Evolutionary conservation across 768 basidiomycete genomes (phyloP).

Genomic region (Lepiota brunneoincarnata): DNA sequence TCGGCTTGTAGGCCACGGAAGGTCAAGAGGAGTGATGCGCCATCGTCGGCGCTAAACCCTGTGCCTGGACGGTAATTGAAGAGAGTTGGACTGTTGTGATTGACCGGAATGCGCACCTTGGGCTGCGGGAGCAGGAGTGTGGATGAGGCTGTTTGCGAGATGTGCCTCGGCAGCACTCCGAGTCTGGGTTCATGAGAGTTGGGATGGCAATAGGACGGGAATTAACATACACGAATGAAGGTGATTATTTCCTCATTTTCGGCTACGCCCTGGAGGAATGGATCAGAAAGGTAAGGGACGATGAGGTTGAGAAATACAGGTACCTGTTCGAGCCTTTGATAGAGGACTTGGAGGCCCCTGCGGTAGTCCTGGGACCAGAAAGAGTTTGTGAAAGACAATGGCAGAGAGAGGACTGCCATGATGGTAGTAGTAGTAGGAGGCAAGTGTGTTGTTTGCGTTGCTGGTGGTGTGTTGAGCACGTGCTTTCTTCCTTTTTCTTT

Average conservation of each 20-base stretch:
- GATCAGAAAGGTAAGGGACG: slow-evolving; percentile 17
- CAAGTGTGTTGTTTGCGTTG: background rate
- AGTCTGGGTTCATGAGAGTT: slow-evolving; percentile 44
- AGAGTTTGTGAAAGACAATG: slow-evolving; percentile 86
- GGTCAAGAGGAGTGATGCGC: slow-evolving; percentile 76
- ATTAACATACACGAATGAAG: slow-evolving; percentile 72
- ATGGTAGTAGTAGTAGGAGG: slow-evolving; percentile 11
- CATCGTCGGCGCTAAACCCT: slow-evolving; percentile 79
- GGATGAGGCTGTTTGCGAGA: slow-evolving; percentile 56
- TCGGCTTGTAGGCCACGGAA: slow-evolving; percentile 81
- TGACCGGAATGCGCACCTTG: slow-evolving; percentile 35
- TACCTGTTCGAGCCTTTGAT: slow-evolving; percentile 76
- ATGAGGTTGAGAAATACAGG: slow-evolving; percentile 16
- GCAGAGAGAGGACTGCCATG: slow-evolving; percentile 89
- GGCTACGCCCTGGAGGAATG: slow-evolving; percentile 58
- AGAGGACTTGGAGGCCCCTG: slow-evolving; percentile 76
- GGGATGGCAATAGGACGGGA: background rate
- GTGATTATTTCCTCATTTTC: slow-evolving; percentile 84
- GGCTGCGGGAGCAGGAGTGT: slow-evolving; percentile 44
- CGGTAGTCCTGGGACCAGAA: slow-evolving; percentile 95
- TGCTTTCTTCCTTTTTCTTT: slow-evolving; percentile 2
- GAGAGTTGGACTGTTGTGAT: slow-evolving; percentile 2
- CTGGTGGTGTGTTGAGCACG: slow-evolving; percentile 17
- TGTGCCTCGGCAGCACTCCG: slow-evolving; percentile 69
- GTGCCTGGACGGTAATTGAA: slow-evolving; percentile 34